Conservation (phyloP, 2,329 filamentous ascomycete genomes). For the Xylariaceae sp. region DNA sequence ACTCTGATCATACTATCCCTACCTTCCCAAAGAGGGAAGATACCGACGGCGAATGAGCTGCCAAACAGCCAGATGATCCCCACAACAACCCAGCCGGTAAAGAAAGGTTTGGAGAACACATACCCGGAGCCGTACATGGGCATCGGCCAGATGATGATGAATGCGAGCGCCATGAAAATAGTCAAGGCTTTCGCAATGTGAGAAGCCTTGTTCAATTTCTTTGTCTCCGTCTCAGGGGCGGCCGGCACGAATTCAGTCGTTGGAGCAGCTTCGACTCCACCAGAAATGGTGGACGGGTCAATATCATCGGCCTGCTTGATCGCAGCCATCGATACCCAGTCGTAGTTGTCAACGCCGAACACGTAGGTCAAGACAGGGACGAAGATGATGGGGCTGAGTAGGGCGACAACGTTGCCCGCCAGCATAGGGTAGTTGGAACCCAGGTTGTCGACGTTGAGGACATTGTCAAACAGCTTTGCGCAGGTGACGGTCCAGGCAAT, state of each 20-base stretch:
- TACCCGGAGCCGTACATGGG: conserved; percentile 85
- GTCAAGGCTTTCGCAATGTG: conserved; percentile 54
- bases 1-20: conserved; percentile 66
- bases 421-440: conserved; percentile 89
- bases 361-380: conserved; percentile 74
- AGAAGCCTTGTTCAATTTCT: conserved; percentile 52
- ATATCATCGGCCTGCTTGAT: conserved; percentile 81
- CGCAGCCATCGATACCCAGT: conserved; percentile 80
- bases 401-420: conserved; percentile 80
- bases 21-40: conserved; percentile 83
- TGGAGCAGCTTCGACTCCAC: conserved; percentile 38
- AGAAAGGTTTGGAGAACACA: conserved; percentile 80
- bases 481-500: conserved; percentile 80
- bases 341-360: conserved; percentile 75
- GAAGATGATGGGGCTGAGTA: conserved; percentile 76
- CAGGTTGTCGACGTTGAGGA: conserved; percentile 71
- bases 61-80: conserved; percentile 81
- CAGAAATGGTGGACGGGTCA: conserved; percentile 65
- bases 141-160: conserved; percentile 88
- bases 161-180: conserved; percentile 65
- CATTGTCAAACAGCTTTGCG: conserved; percentile 64
- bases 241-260: conserved; percentile 27
- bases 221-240: conserved; percentile 26
- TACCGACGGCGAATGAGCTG: conserved; percentile 70
- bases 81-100: conserved; percentile 78